These are phyloP conservation scores for Tagetes patula DNA, from an alignment of 129 eudicot genomes.

Conservation along the genomic window DNA sequence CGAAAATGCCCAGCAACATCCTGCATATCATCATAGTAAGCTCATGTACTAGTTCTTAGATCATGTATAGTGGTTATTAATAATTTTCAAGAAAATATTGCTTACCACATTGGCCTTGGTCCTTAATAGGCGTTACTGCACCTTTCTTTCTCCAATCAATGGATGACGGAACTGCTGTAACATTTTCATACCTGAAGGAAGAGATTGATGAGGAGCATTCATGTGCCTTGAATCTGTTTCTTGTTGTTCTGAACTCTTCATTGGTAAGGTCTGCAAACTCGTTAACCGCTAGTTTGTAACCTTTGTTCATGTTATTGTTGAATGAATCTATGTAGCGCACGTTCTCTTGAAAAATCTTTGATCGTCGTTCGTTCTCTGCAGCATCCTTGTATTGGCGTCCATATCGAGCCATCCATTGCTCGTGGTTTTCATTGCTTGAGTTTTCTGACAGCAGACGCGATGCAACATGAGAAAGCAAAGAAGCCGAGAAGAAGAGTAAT, in stretches of 20 bases:
- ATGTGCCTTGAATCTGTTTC: conserved; percentile 31
- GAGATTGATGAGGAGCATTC: conserved; percentile 21
- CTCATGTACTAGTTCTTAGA: background rate
- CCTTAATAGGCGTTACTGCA: conserved; percentile 41
- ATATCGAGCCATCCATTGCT: conserved; percentile 44
- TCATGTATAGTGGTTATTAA: background rate
- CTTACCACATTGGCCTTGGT: conserved; percentile 54
- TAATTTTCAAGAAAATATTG: background rate
- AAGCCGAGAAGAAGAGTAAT: conserved; percentile 17
- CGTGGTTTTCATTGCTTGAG: conserved; percentile 16
- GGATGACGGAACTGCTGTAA: conserved; percentile 32
- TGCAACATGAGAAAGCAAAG: conserved; percentile 26
- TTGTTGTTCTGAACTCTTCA: conserved; percentile 31
- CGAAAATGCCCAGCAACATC: conserved; percentile 39
- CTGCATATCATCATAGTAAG: background rate
- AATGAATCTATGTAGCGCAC: conserved; percentile 37
- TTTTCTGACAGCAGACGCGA: conserved; percentile 30
- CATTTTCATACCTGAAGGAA: conserved; percentile 30
- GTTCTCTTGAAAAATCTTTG: conserved; percentile 30
- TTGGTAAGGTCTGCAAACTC: conserved; percentile 42
- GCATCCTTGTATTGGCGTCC: conserved; percentile 38
- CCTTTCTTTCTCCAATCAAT: conserved; percentile 44
- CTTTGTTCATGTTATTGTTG: conserved; percentile 32
- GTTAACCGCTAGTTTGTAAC: conserved; percentile 34
- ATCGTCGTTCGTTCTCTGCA: conserved; percentile 27